Base-by-base conservation (phyloP, 192 early-diverging fungal species). In the Coemansia sp. region DNA sequence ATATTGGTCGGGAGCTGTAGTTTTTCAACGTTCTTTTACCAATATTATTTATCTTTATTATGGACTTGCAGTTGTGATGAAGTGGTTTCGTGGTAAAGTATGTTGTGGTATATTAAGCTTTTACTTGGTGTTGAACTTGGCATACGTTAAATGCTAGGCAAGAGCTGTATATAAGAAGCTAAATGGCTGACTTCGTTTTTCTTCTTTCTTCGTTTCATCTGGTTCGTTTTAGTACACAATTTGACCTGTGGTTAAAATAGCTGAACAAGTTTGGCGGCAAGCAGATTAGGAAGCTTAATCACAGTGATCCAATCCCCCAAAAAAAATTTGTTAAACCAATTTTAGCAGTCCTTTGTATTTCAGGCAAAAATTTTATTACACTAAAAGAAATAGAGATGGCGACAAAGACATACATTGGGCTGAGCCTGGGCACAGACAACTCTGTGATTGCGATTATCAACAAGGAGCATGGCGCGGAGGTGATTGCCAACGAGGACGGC, bases 401-500 rank as follows among this genome's bases (percentile, higher is more conserved):
- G 54, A 22, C 61, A 63, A 78, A 78, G 66, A 80, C 77, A 3
- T 80, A 67, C 53, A 90, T 93, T 74, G 93, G 92, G 69, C 86
- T 95, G 58, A 88, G 87, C 80, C 89, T 93, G 84, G 93, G 93
- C 74, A 91, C 87, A 57, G 82, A 87, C 74, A 90, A 90, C 77
- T 89, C 89, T 49, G 88, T 90, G 64, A 91, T 95, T 73, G 88
- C 90, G 58, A 88, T 91, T 70, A 85, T 92, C 60, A 89, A 85
- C 72, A 93, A 91, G 77, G 89, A 88, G 61, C 62, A 67, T 52
- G 63, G 71, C 28, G 72, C 90, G 31, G 93, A 95, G 58, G 88
- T 91, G 62, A 96, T 98, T 72, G 97, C 97, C 68, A 97, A 98
- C 85, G 94, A 95, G 81, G 97, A 98, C 68, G 97, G 97, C 75